These are phyloP conservation scores for Akanthomyces dipterigenus DNA, from an alignment of 2,329 filamentous ascomycete species.

Conservation along the genomic window DNA sequence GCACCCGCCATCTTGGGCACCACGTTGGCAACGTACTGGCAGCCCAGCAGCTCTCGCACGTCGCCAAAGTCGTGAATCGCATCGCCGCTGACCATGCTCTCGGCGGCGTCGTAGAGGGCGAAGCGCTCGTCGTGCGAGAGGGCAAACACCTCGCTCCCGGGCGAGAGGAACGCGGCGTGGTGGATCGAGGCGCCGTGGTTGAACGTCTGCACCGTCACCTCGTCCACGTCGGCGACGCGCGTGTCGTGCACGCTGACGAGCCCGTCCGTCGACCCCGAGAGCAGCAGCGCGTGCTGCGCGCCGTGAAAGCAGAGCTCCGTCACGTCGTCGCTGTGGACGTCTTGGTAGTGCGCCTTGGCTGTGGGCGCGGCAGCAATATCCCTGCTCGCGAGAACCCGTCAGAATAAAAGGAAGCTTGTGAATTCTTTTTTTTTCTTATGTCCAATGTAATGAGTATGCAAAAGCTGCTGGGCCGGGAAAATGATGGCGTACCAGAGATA, in stretches of 20 bases:
- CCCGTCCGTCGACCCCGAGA: conserved; percentile 75
- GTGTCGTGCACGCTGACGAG: conserved; percentile 73
- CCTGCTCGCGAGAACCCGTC: conserved; percentile 31
- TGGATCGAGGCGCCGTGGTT: conserved; percentile 72
- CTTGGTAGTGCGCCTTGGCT: conserved; percentile 49
- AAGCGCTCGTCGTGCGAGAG: conserved; percentile 74
- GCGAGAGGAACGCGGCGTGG: conserved; percentile 62
- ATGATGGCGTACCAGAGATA: conserved; percentile 46
- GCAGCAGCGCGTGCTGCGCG: conserved; percentile 50
- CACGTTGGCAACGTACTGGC: conserved; percentile 69
- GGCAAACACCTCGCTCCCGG: conserved; percentile 57
- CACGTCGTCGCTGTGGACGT: conserved; percentile 62
- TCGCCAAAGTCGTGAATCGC: conserved; percentile 59
- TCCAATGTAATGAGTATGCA: too few relatives aligned
- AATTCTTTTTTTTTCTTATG: background rate
- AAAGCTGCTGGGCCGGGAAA: background rate
- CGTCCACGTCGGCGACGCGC: conserved; percentile 64
- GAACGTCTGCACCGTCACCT: conserved; percentile 69
- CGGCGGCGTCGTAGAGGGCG: conserved; percentile 63
- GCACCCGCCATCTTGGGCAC: conserved; percentile 50
- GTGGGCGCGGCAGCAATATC: conserved; percentile 46
- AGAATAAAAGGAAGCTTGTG: background rate
- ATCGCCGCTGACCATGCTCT: conserved; percentile 53
- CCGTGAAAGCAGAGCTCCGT: conserved; percentile 57
- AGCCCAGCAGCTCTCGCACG: conserved; percentile 55